These are phyloP conservation scores for Orychophragmus violaceus DNA, from an alignment of 345 rosid genomes.

Conservation along the genomic window DNA sequence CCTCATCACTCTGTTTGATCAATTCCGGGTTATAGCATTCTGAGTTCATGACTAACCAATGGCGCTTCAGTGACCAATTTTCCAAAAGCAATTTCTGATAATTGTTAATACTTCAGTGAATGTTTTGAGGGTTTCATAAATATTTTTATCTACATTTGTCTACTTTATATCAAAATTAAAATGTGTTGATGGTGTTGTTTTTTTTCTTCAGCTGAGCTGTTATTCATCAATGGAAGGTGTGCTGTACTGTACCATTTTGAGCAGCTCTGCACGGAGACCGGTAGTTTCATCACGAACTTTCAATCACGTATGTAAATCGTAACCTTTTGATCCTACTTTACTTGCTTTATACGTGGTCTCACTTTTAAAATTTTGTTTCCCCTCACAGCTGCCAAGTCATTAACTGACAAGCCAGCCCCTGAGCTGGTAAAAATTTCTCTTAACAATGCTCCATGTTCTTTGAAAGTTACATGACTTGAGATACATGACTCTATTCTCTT, in stretches of 20 bases:
- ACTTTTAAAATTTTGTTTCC: conserved; percentile 24
- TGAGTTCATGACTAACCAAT: no score
- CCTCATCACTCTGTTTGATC: no score
- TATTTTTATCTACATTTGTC: neutral
- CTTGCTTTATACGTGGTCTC: neutral
- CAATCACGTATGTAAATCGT: conserved; percentile 94
- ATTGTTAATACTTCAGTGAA: no score
- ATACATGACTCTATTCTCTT: conserved; percentile 7
- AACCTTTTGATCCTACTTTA: conserved; percentile 1
- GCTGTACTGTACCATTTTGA: conserved; percentile 89
- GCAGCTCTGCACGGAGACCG: conserved; percentile 93
- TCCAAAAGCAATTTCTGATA: no score
- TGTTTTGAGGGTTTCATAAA: no score
- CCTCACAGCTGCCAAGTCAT: conserved; percentile 77
- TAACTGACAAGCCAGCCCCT: conserved; percentile 81
- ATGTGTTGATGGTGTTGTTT: conserved; percentile 13
- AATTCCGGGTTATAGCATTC: no score
- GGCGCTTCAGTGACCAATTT: no score
- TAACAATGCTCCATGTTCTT: conserved; percentile 7
- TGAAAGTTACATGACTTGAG: neutral
- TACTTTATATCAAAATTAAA: conserved; percentile 2
- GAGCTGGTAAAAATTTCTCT: conserved; percentile 55
- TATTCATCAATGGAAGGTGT: conserved; percentile 99
- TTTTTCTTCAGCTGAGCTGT: conserved; percentile 68
- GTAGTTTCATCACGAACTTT: conserved; percentile 89